These are phyloP conservation scores for Stemphylium lycopersici DNA, from an alignment of 2,329 filamentous ascomycete species.

Conservation along the genomic window DNA sequence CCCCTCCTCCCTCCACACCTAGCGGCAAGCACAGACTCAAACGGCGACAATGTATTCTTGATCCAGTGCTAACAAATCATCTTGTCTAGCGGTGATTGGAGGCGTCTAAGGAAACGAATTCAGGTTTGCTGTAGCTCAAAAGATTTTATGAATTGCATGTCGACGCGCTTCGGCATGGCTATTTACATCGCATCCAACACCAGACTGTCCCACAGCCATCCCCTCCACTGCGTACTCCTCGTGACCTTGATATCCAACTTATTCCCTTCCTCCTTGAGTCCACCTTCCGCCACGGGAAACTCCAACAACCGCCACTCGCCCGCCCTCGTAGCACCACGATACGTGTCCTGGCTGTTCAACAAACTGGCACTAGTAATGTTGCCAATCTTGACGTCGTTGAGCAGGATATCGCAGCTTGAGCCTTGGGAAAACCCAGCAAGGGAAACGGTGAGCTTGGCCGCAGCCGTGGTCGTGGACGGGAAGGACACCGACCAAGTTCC, in stretches of 20 bases:
- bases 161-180: no score
- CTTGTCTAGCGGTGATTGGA: no score
- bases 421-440: constrained; percentile 56
- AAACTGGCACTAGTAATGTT: constrained; percentile 50
- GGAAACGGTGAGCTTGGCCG: constrained; percentile 51
- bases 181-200: constrained; percentile 44
- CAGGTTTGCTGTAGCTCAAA: no score
- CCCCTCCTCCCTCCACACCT: no score
- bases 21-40: no score
- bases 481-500: constrained; percentile 46
- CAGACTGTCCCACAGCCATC: constrained; percentile 53
- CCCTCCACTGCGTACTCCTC: constrained; percentile 47
- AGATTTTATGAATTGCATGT: no score
- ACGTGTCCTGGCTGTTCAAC: constrained; percentile 55
- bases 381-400: constrained; percentile 50
- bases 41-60: no score
- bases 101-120: no score
- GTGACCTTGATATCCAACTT: constrained; percentile 48
- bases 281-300: constrained; percentile 41
- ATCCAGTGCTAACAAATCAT: no score
- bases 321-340: constrained; percentile 55
- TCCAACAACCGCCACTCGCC: constrained; percentile 58
- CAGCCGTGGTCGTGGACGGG: constrained; percentile 32
- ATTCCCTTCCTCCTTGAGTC: constrained; percentile 45
- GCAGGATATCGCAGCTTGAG: constrained; percentile 48